Conservation (phyloP, 257 asterid species). For the Scutellaria galericulata region DNA sequence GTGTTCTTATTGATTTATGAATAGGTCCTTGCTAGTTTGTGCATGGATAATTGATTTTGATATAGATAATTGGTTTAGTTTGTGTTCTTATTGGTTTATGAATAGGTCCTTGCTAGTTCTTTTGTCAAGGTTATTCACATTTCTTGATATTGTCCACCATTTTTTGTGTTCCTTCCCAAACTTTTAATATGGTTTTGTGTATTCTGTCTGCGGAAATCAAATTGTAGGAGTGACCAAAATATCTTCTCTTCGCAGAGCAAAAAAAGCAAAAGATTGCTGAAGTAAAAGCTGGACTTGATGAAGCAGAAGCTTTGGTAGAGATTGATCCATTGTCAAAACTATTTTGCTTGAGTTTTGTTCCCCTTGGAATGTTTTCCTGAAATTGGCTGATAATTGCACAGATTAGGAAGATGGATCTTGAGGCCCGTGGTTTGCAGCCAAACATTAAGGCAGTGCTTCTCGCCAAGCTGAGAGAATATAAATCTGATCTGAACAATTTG, state of each 20-base stretch:
- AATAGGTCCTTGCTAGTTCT: conserved; percentile 16
- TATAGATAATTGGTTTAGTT: not conserved
- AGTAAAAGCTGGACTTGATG: conserved; percentile 64
- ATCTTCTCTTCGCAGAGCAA: conserved; percentile 58
- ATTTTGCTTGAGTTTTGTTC: not conserved
- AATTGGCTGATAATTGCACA: conserved; percentile 39
- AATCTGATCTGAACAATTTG: conserved; percentile 79
- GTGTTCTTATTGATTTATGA: conserved; percentile 18
- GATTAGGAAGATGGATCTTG: conserved; percentile 87
- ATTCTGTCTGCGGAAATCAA: conserved; percentile 12
- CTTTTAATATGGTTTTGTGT: not conserved
- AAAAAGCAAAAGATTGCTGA: conserved; percentile 77
- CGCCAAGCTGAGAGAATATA: conserved; percentile 82
- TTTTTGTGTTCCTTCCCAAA: not conserved
- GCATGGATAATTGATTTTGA: not conserved
- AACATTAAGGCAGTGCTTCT: conserved; percentile 77
- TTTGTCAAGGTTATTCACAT: conserved; percentile 1
- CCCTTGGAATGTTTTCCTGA: conserved; percentile 30
- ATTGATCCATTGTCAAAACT: not conserved
- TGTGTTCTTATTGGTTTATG: conserved; percentile 15
- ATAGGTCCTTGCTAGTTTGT: conserved; percentile 13
- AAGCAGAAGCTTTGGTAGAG: conserved; percentile 81
- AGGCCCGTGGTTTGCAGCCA: conserved; percentile 84
- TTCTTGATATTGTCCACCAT: not conserved
- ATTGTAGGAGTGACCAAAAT: conserved; percentile 16